Evolutionary conservation across 352 stramenopile genomes (phyloP).

Genomic region (Sclerospora graminicola): DNA sequence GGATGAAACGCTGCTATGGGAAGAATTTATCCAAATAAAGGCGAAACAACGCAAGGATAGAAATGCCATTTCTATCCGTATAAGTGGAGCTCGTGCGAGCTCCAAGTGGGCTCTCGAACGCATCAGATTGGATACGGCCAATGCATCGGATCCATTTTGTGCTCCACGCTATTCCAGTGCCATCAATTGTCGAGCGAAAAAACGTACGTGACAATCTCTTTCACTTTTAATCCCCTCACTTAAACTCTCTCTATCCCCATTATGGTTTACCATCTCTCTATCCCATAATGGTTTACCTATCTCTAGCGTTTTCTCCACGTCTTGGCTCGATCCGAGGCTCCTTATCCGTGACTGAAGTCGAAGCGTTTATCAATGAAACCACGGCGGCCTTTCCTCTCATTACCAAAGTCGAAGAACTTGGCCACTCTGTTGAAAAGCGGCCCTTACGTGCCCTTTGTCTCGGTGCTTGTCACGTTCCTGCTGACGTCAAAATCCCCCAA

Average conservation of each 20-base stretch:
- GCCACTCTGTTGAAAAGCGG: constrained; percentile 44
- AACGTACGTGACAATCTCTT: constrained; percentile 31
- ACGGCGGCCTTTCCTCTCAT: constrained; percentile 30
- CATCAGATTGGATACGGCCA: constrained; percentile 16
- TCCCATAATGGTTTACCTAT: too few species aligned
- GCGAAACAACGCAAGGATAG: not conserved
- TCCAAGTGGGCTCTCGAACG: constrained; percentile 12
- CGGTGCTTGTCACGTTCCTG: constrained; percentile 29
- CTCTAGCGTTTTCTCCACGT: constrained; percentile 31
- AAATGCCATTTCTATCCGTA: too few species aligned
- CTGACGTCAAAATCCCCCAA: constrained; percentile 28
- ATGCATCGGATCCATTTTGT: constrained; percentile 23
- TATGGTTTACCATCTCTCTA: too few species aligned
- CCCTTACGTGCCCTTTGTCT: constrained; percentile 59
- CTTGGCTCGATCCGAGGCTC: constrained; percentile 54
- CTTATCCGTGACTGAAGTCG: constrained; percentile 50
- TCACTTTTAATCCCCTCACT: too few species aligned
- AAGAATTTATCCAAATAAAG: constrained; percentile 23
- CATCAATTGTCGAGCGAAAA: constrained; percentile 34
- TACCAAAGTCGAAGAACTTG: constrained; percentile 44
- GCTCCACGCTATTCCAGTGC: constrained; percentile 20
- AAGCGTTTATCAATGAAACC: constrained; percentile 41
- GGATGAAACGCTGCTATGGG: constrained; percentile 33
- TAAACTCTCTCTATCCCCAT: too few species aligned
- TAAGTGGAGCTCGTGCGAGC: constrained; percentile 9